These are phyloP conservation scores for Dendrothele bispora DNA, from an alignment of 768 basidiomycete genomes.

Conservation along the genomic window DNA sequence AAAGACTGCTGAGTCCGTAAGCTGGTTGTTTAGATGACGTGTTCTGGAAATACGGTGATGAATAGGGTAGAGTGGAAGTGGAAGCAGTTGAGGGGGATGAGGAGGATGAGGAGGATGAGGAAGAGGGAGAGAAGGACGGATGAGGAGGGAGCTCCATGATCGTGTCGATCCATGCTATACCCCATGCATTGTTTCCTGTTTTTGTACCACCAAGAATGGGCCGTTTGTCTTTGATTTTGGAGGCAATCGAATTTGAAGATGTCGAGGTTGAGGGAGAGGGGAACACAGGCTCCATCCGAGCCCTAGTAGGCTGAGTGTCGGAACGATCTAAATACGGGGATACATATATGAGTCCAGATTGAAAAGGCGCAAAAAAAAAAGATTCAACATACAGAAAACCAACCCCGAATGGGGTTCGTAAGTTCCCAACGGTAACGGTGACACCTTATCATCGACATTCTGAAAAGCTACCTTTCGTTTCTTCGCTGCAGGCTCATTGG, in stretches of 20 bases:
- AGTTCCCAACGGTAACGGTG: slow-evolving; percentile 55
- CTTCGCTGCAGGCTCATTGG: slow-evolving; percentile 25
- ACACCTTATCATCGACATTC: slow-evolving; percentile 18
- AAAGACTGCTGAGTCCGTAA: no score
- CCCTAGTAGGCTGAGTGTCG: slow-evolving; percentile 74
- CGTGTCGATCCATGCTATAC: slow-evolving; percentile 74
- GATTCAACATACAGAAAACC: slow-evolving; percentile 61
- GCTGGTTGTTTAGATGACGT: no score
- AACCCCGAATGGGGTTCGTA: slow-evolving; percentile 84
- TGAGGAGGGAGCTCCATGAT: slow-evolving; percentile 37
- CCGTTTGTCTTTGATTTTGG: slow-evolving; percentile 41
- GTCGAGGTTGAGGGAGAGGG: neutral
- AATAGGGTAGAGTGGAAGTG: no score
- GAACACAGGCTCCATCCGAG: slow-evolving; percentile 49
- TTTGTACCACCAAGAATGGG: slow-evolving; percentile 68
- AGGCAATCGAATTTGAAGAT: no score
- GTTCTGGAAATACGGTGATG: no score
- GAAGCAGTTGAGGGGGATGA: no score
- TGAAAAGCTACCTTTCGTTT: slow-evolving; percentile 26
- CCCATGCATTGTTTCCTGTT: slow-evolving; percentile 80
- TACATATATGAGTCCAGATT: slow-evolving; percentile 7
- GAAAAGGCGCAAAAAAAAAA: slow-evolving; percentile 1
- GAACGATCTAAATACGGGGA: slow-evolving; percentile 70
- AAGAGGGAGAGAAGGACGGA: no score
- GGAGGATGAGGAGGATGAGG: no score